Evolutionary conservation across 305 asterid species (phyloP).

Genomic region (Striga hermonthica): DNA sequence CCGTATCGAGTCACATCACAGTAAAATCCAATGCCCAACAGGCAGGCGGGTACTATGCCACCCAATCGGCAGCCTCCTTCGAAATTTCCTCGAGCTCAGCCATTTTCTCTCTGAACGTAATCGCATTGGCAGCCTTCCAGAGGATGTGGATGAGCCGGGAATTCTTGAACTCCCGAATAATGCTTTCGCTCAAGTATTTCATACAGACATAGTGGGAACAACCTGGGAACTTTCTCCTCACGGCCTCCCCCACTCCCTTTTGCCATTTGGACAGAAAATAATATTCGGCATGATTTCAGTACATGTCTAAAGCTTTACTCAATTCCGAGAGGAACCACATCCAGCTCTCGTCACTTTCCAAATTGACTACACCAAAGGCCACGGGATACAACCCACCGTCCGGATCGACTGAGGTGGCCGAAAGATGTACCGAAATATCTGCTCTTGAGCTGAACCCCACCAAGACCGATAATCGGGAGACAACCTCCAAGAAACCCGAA

Average conservation of each 20-base stretch:
- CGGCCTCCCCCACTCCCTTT: slow-evolving; percentile 55
- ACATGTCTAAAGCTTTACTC: slow-evolving; percentile 53
- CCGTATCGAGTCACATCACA: slow-evolving; percentile 60
- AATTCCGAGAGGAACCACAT: slow-evolving; percentile 68
- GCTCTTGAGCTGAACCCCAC: slow-evolving; percentile 60
- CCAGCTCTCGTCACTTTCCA: slow-evolving; percentile 72
- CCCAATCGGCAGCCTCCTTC: slow-evolving; percentile 57
- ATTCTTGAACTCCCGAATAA: slow-evolving; percentile 61
- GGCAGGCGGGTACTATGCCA: slow-evolving; percentile 54
- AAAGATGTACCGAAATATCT: slow-evolving; percentile 64
- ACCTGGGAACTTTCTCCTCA: slow-evolving; percentile 47
- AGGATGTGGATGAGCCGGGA: slow-evolving; percentile 64
- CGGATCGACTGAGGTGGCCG: slow-evolving; percentile 71
- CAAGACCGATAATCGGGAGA: slow-evolving; percentile 59
- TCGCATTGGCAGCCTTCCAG: slow-evolving; percentile 67
- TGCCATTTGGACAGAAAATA: slow-evolving; percentile 59
- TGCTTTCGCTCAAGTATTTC: slow-evolving; percentile 64
- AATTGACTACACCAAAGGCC: slow-evolving; percentile 67
- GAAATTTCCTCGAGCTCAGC: slow-evolving; percentile 64
- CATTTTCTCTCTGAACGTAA: slow-evolving; percentile 62
- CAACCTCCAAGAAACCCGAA: slow-evolving; percentile 63
- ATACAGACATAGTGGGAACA: slow-evolving; percentile 58
- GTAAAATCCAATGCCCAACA: slow-evolving; percentile 57
- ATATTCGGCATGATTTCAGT: slow-evolving; percentile 45
- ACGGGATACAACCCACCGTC: slow-evolving; percentile 70